Evolutionary conservation across 1,284 basidiomycete genomes (phyloP).

Genomic region (Chalciporus piperatoides): DNA sequence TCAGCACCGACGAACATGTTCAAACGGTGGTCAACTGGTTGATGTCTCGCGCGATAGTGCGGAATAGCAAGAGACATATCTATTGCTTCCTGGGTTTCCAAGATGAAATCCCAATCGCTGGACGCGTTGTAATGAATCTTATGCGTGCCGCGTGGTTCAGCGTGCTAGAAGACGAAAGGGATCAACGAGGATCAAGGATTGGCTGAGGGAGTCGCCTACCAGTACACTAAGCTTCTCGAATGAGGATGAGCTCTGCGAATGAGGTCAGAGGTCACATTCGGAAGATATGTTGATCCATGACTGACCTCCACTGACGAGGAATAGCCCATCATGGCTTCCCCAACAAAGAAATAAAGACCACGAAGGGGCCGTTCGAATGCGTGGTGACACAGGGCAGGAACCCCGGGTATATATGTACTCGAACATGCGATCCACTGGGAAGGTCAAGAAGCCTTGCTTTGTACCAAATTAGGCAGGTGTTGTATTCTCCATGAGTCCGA

Average conservation of each 20-base stretch:
- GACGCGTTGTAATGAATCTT: conserved; percentile 54
- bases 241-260: conserved; percentile 23
- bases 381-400: conserved; percentile 1
- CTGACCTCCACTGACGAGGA: conserved; percentile 32
- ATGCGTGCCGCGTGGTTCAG: conserved; percentile 39
- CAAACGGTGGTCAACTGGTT: conserved; percentile 66
- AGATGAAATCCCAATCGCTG: conserved; percentile 59
- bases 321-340: conserved; percentile 20
- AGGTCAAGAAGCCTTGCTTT: conserved; percentile 14
- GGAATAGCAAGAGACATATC: conserved; percentile 67
- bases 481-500: conserved; percentile 23
- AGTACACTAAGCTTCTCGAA: conserved; percentile 17
- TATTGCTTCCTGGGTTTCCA: conserved; percentile 50
- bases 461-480: conserved; percentile 31
- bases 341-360: neutral
- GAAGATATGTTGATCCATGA: neutral
- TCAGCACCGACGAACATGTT: conserved; percentile 59
- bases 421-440: conserved; percentile 8
- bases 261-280: conserved; percentile 6
- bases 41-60: conserved; percentile 68
- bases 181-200: neutral
- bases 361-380: conserved; percentile 6
- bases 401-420: conserved; percentile 21
- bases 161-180: conserved; percentile 10
- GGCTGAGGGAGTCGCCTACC: conserved; percentile 10